phyloP scores from a whole-genome alignment of 225 moss, liverwort and hornwort genomes.

The Takakia lepidozioides region DNA sequence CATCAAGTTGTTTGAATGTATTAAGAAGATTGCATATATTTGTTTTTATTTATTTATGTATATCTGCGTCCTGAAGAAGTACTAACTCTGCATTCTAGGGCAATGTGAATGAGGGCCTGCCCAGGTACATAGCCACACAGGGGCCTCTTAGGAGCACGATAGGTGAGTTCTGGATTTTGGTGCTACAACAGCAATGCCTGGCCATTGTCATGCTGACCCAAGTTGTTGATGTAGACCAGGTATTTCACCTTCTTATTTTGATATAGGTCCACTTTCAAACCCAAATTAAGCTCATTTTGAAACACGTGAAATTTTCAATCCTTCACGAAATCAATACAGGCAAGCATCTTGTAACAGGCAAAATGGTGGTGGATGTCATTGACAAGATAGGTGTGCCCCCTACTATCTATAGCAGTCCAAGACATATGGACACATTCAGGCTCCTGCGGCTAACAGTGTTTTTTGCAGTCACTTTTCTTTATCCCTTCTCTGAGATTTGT shows the following conservation, averaged over 20 bases:
- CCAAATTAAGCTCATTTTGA: too few species aligned
- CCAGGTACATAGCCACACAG: conserved; percentile 73
- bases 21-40: too few species aligned
- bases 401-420: conserved; percentile 51
- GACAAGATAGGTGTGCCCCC: conserved; percentile 54
- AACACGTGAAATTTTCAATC: too few species aligned
- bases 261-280: too few species aligned
- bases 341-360: too few species aligned
- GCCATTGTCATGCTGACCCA: conserved; percentile 66
- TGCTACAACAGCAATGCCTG: conserved; percentile 68
- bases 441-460: conserved; percentile 4
- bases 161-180: conserved; percentile 70
- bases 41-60: too few species aligned
- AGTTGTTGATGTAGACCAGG: conserved; percentile 44
- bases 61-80: too few species aligned
- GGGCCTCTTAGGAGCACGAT: conserved; percentile 56
- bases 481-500: neutral
- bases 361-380: too few species aligned
- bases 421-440: conserved; percentile 38
- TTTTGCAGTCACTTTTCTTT: neutral
- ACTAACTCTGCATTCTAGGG: too few species aligned
- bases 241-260: too few species aligned
- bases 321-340: too few species aligned
- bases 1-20: too few species aligned
- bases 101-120: conserved; percentile 37